Percentiles rank a stretch among this genome's conserved stretches.
phyloP scores from a whole-genome alignment of 345 rosid species.

The Eucalyptus sp. region DNA sequence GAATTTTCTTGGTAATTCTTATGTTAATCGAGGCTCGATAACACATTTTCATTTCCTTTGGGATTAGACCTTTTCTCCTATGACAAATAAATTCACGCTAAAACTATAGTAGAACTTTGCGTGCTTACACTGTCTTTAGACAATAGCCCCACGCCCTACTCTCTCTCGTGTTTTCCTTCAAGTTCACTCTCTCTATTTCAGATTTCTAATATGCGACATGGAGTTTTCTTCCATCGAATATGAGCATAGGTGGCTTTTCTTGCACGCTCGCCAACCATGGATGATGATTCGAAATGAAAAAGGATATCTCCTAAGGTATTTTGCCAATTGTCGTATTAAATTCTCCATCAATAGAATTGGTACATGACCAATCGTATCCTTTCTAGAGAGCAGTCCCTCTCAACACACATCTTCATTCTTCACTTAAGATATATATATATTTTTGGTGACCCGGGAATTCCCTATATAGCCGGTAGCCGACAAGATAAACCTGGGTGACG shows the following conservation, averaged over 20 bases:
- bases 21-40: neutral
- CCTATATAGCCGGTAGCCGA: fast-evolving
- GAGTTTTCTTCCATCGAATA: neutral
- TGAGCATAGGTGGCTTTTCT: neutral
- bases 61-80: neutral
- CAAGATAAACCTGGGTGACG: too few relatives aligned
- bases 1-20: fast-evolving
- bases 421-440: too few relatives aligned
- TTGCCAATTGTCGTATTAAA: neutral
- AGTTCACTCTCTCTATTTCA: neutral
- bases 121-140: neutral
- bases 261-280: neutral
- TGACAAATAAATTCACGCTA: fast-evolving
- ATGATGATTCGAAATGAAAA: neutral
- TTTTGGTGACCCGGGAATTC: too few relatives aligned
- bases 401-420: neutral
- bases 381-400: neutral
- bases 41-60: neutral
- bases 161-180: neutral
- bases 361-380: neutral
- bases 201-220: fast-evolving
- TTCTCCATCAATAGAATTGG: neutral
- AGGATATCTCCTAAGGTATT: neutral
- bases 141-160: neutral
- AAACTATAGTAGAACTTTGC: neutral